These are phyloP conservation scores for Echria macrotheca DNA, from an alignment of 495 filamentous ascomycete species.

Conservation along the genomic window DNA sequence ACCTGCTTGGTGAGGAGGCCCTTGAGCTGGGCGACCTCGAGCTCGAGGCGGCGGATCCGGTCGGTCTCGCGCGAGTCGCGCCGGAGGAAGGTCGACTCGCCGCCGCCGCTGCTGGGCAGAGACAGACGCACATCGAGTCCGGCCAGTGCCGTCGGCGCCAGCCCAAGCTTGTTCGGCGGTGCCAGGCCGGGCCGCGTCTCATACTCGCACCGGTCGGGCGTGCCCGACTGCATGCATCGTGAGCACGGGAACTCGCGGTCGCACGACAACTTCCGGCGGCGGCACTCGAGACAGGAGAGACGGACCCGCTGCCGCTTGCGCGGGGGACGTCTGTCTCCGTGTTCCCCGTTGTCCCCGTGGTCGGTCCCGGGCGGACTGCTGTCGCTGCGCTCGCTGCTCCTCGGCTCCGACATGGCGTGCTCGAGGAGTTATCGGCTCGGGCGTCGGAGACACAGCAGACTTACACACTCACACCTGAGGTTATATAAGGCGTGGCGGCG, in stretches of 20 bases:
- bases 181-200: constrained; percentile 42
- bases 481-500: too few relatives aligned
- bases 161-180: constrained; percentile 33
- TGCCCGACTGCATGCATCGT: constrained; percentile 47
- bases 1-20: constrained; percentile 32
- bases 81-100: constrained; percentile 11
- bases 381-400: constrained; percentile 19
- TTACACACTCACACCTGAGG: too few relatives aligned
- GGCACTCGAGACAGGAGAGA: constrained; percentile 47
- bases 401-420: constrained; percentile 25
- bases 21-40: constrained; percentile 45
- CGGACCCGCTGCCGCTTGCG: constrained; percentile 45
- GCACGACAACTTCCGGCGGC: constrained; percentile 46
- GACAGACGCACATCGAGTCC: constrained; percentile 32
- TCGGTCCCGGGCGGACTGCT: constrained; percentile 5
- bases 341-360: constrained; percentile 19
- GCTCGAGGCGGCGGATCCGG: constrained; percentile 43
- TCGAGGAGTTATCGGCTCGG: not conserved
- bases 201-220: constrained; percentile 44
- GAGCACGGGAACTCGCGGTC: constrained; percentile 48
- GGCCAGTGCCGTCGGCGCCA: constrained; percentile 27
- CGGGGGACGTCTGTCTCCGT: constrained; percentile 30
- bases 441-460: too few relatives aligned
- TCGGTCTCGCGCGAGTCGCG: constrained; percentile 36
- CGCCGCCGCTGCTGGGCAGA: constrained; percentile 24